phyloP scores from a whole-genome alignment of 768 basidiomycete species.

The Clitopilus hobsonii region DNA sequence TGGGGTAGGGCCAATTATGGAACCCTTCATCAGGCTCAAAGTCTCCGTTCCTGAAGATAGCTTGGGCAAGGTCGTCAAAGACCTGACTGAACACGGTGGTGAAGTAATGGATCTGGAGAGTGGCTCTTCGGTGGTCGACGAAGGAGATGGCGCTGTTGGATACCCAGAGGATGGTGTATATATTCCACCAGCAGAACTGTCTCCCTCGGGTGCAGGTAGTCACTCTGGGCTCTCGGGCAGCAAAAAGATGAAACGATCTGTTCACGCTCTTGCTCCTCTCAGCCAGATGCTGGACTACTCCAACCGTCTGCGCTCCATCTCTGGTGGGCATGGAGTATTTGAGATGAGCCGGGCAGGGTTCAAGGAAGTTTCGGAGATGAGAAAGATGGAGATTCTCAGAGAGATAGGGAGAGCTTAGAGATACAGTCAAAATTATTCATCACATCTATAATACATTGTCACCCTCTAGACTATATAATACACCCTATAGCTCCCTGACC shows the following conservation, averaged over 20 bases:
- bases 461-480: slow-evolving; percentile 6
- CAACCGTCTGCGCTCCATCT: slow-evolving; percentile 69
- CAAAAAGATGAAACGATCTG: slow-evolving; percentile 52
- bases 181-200: slow-evolving; percentile 69
- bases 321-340: slow-evolving; percentile 78
- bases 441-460: slow-evolving; percentile 3
- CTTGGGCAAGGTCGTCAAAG: slow-evolving; percentile 76
- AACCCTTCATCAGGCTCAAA: slow-evolving; percentile 72
- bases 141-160: slow-evolving; percentile 34
- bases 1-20: slow-evolving; percentile 70
- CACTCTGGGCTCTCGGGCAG: slow-evolving; percentile 22
- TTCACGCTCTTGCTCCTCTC: slow-evolving; percentile 73
- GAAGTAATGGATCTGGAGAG: slow-evolving; percentile 67
- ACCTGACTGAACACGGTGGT: slow-evolving; percentile 81
- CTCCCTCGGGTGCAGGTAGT: slow-evolving; percentile 52
- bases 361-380: slow-evolving; percentile 52
- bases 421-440: slow-evolving; percentile 6
- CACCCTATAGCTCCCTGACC: slow-evolving; percentile 47
- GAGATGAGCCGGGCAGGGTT: slow-evolving; percentile 82
- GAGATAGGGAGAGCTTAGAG: slow-evolving; percentile 72
- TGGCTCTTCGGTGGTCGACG: slow-evolving; percentile 29
- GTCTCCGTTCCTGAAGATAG: slow-evolving; percentile 61
- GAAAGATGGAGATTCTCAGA: slow-evolving; percentile 67
- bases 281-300: slow-evolving; percentile 81
- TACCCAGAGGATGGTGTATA: slow-evolving; percentile 66